phyloP scores from a whole-genome alignment of 2,329 filamentous ascomycete species.

The Cladosporium cucumerinum region DNA sequence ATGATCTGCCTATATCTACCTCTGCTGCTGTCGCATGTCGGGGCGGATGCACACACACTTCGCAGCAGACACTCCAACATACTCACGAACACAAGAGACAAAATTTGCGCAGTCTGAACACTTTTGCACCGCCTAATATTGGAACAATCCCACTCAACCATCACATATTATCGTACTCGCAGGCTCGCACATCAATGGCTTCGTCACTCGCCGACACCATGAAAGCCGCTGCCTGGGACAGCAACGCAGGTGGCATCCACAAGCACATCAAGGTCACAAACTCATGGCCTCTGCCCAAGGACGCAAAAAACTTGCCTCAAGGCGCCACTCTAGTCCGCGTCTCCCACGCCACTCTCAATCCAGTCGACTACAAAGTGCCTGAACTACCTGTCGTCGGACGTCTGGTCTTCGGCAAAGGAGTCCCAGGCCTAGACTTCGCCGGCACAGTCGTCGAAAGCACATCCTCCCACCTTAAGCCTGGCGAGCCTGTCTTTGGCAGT shows the following conservation, averaged over 20 bases:
- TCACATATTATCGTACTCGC: not conserved
- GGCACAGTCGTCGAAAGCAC: slow-evolving; percentile 44
- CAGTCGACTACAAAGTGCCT: slow-evolving; percentile 47
- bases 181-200: slow-evolving; percentile 16
- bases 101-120: not conserved
- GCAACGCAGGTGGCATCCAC: slow-evolving; percentile 32
- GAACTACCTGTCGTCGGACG: slow-evolving; percentile 41
- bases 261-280: slow-evolving; percentile 33
- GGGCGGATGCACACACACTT: not conserved
- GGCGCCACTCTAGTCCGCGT: slow-evolving; percentile 44
- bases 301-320: slow-evolving; percentile 17
- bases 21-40: not conserved
- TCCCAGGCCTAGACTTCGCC: slow-evolving; percentile 51
- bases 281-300: slow-evolving; percentile 27
- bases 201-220: slow-evolving; percentile 26
- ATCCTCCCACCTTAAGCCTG: slow-evolving; percentile 27
- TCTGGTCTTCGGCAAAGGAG: slow-evolving; percentile 34
- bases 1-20: not conserved
- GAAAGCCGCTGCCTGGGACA: slow-evolving; percentile 30
- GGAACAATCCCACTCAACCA: not conserved
- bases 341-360: slow-evolving; percentile 44
- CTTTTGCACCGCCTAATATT: not conserved
- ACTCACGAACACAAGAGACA: not conserved
- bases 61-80: not conserved
- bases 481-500: slow-evolving; percentile 39